phyloP scores from a whole-genome alignment of 768 basidiomycete species.

The Auricularia cornea region DNA sequence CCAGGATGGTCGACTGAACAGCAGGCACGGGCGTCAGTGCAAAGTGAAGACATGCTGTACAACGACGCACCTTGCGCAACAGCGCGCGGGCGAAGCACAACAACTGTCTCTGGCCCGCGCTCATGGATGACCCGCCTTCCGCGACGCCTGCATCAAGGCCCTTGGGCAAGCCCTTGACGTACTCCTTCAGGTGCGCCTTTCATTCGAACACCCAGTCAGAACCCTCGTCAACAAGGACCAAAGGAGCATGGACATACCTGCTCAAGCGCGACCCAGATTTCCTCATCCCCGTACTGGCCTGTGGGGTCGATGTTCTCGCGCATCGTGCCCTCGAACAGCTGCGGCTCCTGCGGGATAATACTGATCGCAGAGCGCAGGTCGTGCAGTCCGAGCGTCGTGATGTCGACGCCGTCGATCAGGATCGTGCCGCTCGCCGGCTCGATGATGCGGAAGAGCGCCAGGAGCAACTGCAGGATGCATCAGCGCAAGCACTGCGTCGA shows the following conservation, averaged over 20 bases:
- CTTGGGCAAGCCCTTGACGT: slow-evolving; percentile 54
- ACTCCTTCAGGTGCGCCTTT: slow-evolving; percentile 65
- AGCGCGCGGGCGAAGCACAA: slow-evolving; percentile 84
- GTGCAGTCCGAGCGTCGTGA: slow-evolving; percentile 65
- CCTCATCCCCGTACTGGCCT: slow-evolving; percentile 60
- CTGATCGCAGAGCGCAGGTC: slow-evolving; percentile 70
- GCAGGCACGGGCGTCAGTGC: neutral
- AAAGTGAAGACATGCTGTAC: neutral
- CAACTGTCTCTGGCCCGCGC: slow-evolving; percentile 79
- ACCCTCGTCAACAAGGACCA: no score
- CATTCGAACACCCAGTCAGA: no score
- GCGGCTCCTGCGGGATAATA: slow-evolving; percentile 53
- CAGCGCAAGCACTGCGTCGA: no score
- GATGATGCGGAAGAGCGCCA: slow-evolving; percentile 71
- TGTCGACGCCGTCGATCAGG: slow-evolving; percentile 66
- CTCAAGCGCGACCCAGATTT: slow-evolving; percentile 82
- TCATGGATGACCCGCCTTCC: slow-evolving; percentile 76
- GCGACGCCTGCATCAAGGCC: slow-evolving; percentile 64
- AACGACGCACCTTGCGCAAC: slow-evolving; percentile 50
- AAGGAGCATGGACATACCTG: slow-evolving; percentile 35
- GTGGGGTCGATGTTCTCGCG: slow-evolving; percentile 89
- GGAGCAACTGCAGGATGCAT: slow-evolving; percentile 46
- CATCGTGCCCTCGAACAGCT: slow-evolving; percentile 59
- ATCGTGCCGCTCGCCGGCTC: slow-evolving; percentile 64
- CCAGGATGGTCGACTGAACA: slow-evolving; percentile 68